Percentiles rank a stretch among this genome's conserved stretches.
Conservation (phyloP, 208 protist genomes). For the Wallacemonas collosoma region DNA sequence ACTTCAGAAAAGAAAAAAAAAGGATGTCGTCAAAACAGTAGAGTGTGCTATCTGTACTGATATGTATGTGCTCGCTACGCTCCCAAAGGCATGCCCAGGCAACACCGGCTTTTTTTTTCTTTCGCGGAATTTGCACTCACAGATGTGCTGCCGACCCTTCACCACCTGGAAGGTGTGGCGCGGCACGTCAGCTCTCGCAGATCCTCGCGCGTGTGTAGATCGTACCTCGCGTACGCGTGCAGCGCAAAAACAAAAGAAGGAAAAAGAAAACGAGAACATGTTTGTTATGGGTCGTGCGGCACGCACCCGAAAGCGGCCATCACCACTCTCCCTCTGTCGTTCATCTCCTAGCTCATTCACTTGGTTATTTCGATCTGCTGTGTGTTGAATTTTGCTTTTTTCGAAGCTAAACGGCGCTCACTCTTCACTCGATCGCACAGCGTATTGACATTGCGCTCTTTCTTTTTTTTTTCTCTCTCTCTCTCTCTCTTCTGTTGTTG, state of each 20-base stretch:
- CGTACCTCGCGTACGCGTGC: not conserved
- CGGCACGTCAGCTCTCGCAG: too few relatives aligned
- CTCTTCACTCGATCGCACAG: not conserved
- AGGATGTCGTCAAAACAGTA: slow-evolving; percentile 6
- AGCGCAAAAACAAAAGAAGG: not conserved
- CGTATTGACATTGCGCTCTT: not conserved
- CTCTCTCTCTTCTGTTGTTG: not conserved
- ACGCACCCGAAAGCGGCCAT: not conserved
- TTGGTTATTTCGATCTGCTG: not conserved
- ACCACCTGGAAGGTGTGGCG: too few relatives aligned
- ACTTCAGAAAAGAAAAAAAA: not conserved
- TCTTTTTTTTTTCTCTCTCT: slow-evolving; percentile 15
- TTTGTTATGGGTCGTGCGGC: too few relatives aligned
- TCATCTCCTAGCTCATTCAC: not conserved
- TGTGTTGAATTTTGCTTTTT: not conserved
- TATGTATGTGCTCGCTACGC: too few relatives aligned
- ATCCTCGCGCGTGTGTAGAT: too few relatives aligned
- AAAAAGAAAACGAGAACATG: slow-evolving; percentile 8
- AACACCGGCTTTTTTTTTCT: not conserved
- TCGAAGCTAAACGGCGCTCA: not conserved
- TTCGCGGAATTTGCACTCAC: too few relatives aligned
- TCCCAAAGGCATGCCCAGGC: too few relatives aligned
- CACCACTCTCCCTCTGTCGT: not conserved
- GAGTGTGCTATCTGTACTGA: not conserved
- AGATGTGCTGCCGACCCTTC: too few relatives aligned